phyloP scores from a whole-genome alignment of 805 yeast species.

The Cyberlindnera galapagoensis region DNA sequence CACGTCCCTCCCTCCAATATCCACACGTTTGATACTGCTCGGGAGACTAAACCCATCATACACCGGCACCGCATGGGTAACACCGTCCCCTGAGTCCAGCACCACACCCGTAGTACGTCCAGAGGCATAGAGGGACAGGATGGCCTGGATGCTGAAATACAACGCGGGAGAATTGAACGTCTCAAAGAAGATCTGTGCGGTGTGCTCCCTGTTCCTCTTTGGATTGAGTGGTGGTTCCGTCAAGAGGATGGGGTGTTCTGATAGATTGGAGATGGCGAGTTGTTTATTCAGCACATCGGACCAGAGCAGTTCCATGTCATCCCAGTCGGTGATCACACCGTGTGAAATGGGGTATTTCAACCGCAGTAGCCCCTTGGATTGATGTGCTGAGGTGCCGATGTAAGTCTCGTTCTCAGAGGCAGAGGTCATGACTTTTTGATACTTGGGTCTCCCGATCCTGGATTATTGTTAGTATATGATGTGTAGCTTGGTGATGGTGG shows the following conservation, averaged over 20 bases:
- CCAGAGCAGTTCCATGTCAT: constrained; percentile 83
- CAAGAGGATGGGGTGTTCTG: constrained; percentile 80
- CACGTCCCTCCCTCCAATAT: constrained; percentile 82
- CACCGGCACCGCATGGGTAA: constrained; percentile 80
- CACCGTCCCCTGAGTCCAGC: constrained; percentile 91
- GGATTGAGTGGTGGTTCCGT: constrained; percentile 92
- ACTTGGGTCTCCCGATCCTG: constrained; percentile 74
- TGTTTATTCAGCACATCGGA: constrained; percentile 53
- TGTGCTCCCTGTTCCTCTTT: constrained; percentile 73
- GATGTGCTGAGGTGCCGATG: constrained; percentile 72
- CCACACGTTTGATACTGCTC: constrained; percentile 63
- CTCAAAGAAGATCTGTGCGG: constrained; percentile 91
- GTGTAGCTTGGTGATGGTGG: too few relatives aligned
- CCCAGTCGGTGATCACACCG: constrained; percentile 80
- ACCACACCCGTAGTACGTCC: constrained; percentile 91
- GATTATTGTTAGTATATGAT: constrained; percentile 4
- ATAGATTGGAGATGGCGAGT: constrained; percentile 44
- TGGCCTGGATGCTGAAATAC: constrained; percentile 90
- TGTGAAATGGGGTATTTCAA: constrained; percentile 70
- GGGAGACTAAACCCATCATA: constrained; percentile 83
- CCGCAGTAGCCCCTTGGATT: constrained; percentile 67
- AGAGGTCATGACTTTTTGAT: constrained; percentile 76
- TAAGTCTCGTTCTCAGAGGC: constrained; percentile 59
- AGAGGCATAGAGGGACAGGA: constrained; percentile 75
- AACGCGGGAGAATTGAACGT: constrained; percentile 85